phyloP scores from a whole-genome alignment of 2,329 filamentous ascomycete species.

The Xylariaceae sp. region DNA sequence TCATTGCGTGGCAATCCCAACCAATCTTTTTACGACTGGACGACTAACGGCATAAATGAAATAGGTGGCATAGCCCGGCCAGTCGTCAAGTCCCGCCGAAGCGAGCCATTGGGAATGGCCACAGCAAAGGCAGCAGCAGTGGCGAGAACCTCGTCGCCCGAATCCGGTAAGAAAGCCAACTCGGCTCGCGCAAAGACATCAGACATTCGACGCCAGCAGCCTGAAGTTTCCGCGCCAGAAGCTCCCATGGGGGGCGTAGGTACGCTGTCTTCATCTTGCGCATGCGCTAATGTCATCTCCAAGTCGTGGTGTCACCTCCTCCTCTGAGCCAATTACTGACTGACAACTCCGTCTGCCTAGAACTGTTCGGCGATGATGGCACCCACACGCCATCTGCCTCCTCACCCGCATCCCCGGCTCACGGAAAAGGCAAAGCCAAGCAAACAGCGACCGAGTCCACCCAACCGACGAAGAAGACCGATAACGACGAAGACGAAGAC shows the following conservation, averaged over 20 bases:
- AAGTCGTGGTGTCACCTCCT: neutral
- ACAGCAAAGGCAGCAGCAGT: neutral
- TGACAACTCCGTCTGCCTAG: neutral
- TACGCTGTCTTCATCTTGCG: constrained; percentile 9
- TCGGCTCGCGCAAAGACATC: constrained; percentile 19
- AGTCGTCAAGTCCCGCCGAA: constrained; percentile 12
- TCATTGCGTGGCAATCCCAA: neutral
- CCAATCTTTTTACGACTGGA: neutral
- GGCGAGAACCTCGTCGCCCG: neutral
- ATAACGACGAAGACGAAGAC: constrained; percentile 12
- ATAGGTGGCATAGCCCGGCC: constrained; percentile 26
- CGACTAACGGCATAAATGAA: constrained; percentile 1
- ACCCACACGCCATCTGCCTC: neutral
- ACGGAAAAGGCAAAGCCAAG: constrained; percentile 20
- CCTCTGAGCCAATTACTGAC: neutral
- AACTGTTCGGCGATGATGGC: constrained; percentile 6
- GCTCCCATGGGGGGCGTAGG: constrained; percentile 29
- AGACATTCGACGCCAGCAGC: constrained; percentile 15
- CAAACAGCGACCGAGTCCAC: constrained; percentile 1
- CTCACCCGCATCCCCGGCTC: neutral
- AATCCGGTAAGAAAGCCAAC: constrained; percentile 17
- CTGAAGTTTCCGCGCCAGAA: constrained; percentile 21
- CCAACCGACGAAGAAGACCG: neutral
- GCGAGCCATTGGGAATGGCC: constrained; percentile 2
- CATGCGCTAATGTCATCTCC: neutral